A percentile compares a stretch with the other conserved stretches of the same genome.
phyloP scores from a whole-genome alignment of 2,329 filamentous ascomycete species.

The Phaeosphaeria sp. region DNA sequence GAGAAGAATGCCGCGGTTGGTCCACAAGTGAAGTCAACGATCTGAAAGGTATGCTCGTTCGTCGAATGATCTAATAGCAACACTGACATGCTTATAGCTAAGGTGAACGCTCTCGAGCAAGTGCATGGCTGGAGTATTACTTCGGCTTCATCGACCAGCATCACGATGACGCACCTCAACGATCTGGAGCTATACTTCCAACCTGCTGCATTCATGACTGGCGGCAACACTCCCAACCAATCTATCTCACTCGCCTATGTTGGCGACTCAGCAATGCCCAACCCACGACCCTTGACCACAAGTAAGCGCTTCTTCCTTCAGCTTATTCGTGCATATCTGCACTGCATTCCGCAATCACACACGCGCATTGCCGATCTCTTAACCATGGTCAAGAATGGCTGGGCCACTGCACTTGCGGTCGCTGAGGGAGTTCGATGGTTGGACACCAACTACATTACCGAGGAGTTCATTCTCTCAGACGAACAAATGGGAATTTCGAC shows the following conservation, averaged over 20 bases:
- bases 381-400: conserved; percentile 64
- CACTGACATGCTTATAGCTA: conserved; percentile 60
- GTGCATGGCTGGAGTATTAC: conserved; percentile 75
- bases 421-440: conserved; percentile 67
- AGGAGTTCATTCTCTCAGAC: conserved; percentile 68
- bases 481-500: conserved; percentile 67
- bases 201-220: conserved; percentile 63
- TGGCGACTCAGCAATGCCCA: conserved; percentile 62
- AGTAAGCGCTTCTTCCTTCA: conserved; percentile 79
- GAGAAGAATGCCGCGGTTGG: conserved; percentile 90
- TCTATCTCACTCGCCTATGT: conserved; percentile 75
- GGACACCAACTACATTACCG: conserved; percentile 69
- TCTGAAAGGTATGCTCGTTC: conserved; percentile 71
- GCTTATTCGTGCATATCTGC: conserved; percentile 71
- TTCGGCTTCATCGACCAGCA: conserved; percentile 61
- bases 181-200: conserved; percentile 79
- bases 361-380: conserved; percentile 67
- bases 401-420: conserved; percentile 69
- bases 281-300: conserved; percentile 63
- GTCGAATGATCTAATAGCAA: neutral
- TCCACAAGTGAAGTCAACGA: conserved; percentile 78
- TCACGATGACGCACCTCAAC: conserved; percentile 77
- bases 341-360: conserved; percentile 64
- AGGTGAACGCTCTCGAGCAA: conserved; percentile 70
- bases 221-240: conserved; percentile 49